Evolutionary conservation across 1,284 basidiomycete genomes (phyloP).

Genomic region (Naganishia sp.): DNA sequence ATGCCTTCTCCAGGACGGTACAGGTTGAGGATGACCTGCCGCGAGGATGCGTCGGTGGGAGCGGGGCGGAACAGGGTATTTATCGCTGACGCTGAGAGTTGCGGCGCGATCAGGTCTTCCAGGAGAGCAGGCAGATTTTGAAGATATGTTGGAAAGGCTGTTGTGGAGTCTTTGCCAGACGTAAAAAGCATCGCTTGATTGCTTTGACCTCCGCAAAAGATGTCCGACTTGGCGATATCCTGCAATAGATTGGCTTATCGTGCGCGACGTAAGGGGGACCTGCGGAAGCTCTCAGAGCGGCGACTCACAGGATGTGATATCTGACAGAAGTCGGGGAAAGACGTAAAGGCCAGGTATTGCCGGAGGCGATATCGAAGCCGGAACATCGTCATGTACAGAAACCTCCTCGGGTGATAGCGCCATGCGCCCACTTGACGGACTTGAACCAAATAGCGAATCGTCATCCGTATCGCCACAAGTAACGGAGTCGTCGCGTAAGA

Average conservation of each 20-base stretch:
- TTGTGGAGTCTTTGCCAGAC: not conserved
- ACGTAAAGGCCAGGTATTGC: slow-evolving; percentile 42
- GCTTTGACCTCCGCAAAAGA: slow-evolving; percentile 46
- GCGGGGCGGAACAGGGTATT: slow-evolving; percentile 34
- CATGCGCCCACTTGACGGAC: too few species aligned
- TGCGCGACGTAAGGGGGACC: not conserved
- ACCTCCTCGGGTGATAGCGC: too few species aligned
- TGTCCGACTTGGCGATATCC: slow-evolving; percentile 41
- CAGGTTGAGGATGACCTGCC: slow-evolving; percentile 56
- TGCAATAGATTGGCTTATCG: slow-evolving; percentile 36
- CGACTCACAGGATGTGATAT: slow-evolving; percentile 38
- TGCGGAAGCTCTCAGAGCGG: not conserved
- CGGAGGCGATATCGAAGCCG: not conserved
- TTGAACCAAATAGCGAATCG: too few species aligned
- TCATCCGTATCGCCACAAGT: too few species aligned
- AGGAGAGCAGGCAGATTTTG: slow-evolving; percentile 33
- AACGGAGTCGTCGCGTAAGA: too few species aligned
- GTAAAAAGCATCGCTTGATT: slow-evolving; percentile 55
- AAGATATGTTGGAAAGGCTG: slow-evolving; percentile 38
- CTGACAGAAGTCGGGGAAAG: slow-evolving; percentile 38
- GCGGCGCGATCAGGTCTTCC: slow-evolving; percentile 30
- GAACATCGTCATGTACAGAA: not conserved
- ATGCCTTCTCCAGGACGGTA: slow-evolving; percentile 56
- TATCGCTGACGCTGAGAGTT: slow-evolving; percentile 21
- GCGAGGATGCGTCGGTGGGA: not conserved